Base-by-base conservation (phyloP, 768 basidiomycete genomes). In the Pulveroboletus sp. region DNA sequence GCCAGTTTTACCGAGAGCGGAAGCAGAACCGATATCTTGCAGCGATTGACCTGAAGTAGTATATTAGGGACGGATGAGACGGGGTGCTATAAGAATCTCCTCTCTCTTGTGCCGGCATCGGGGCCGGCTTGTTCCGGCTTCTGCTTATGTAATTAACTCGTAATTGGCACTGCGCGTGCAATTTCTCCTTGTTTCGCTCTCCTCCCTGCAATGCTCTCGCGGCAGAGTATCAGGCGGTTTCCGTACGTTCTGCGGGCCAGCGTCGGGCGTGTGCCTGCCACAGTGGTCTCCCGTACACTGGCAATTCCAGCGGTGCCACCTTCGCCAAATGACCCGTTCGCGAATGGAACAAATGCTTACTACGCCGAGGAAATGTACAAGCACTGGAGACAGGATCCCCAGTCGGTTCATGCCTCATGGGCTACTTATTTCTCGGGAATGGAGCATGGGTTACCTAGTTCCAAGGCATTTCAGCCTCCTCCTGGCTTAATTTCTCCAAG, bases 291-390 rank as follows among this genome's bases (percentile, higher is more conserved):
- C 38, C 74, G 73, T 28, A 50, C 65, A 2, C 56, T 81, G 48
- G 82, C 83, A 24, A 81, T 73, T 31, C 68, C 77, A 17, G 66
- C 75, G 1, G 65, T 71, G 0, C 66, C 79, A 21, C 88, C 87
- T 2, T 89, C 88, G 2, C 72, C 86, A 18, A 89, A 89, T 58
- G 89, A 92, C 66, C 76, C 78, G 8, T 96, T 97, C 67, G 94
- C 93, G 11, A 95, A 91, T 51, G 93, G 93, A 37, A 93, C 88
- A 37, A 97, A 96, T 71, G 77, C 92, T 21, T 93, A 95, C 74
- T 98, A 98, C 66, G 88, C 87, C 17, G 94, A 90, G 61, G 92
- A 95, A 70, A 97, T 97, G 95, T 97, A 95, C 72, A 81, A 83
- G 57, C 82, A 86, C 59, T 93, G 90, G 91, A 80, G 79, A 68